Percentiles rank a stretch among this genome's conserved stretches.
These are phyloP conservation scores for Microbotryum saponariae DNA, from an alignment of 1,284 basidiomycete genomes.

Conservation along the genomic window DNA sequence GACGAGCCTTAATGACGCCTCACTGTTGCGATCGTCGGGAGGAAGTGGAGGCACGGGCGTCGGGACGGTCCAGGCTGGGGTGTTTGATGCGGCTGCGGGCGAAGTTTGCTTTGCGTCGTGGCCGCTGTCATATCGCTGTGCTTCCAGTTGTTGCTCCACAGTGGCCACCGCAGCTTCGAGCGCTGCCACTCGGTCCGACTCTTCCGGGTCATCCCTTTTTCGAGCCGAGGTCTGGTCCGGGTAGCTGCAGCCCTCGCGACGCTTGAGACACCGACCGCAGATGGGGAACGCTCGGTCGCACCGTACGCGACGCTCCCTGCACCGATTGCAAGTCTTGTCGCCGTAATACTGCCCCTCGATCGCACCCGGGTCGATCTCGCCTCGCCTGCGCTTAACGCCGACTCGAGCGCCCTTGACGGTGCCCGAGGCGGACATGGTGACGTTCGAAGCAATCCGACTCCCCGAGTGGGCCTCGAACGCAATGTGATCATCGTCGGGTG, in stretches of 20 bases:
- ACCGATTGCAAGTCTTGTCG: conserved; percentile 2
- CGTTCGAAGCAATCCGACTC: too few relatives aligned
- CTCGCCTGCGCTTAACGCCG: too few relatives aligned
- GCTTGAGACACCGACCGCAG: conserved; percentile 21
- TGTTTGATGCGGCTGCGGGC: neutral
- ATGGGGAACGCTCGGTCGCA: conserved; percentile 22
- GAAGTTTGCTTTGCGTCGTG: neutral
- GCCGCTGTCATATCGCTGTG: neutral
- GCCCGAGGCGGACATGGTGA: too few relatives aligned
- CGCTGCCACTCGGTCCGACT: conserved; percentile 9
- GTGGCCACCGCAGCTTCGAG: conserved; percentile 14
- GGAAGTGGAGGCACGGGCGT: neutral
- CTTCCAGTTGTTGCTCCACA: conserved; percentile 19
- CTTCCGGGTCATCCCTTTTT: conserved; percentile 6
- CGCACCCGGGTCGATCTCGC: too few relatives aligned
- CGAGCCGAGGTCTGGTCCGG: neutral
- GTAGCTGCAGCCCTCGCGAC: conserved; percentile 20
- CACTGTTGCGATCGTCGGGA: neutral
- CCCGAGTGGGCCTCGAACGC: too few relatives aligned
- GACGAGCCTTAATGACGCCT: neutral
- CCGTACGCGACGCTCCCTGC: conserved; percentile 22
- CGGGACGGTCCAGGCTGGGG: neutral
- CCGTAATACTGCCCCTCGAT: too few relatives aligned
- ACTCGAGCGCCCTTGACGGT: too few relatives aligned
- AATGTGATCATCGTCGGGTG: too few relatives aligned